Evolutionary conservation across 75 land plant genomes (phyloP), one percentile per base, ranked within the genome.

Genomic region (Pinus albicaulis): DNA sequence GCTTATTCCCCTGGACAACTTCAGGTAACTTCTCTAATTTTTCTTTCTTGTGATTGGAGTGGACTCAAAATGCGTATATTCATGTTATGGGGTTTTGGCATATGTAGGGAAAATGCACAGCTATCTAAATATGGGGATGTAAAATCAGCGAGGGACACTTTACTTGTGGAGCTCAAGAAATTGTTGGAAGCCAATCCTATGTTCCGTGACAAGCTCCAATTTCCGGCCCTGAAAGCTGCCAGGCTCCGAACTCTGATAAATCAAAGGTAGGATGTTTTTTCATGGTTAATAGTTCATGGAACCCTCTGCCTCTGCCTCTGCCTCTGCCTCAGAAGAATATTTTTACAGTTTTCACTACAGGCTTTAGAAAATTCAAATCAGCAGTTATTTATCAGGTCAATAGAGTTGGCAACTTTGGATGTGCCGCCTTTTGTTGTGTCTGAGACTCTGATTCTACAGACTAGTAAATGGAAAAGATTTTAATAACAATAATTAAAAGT

Each of bases 111-210:
- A 63, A 90, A 92, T 76, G 93, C 88, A 65, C 95, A 92, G 56
- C 76, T 92, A 20, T 84, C 93, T 2, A 90, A 86, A 79, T 92
- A 92, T 81, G 88, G 95, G 59, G 95, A 92, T 79, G 81, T 92
- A 22, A 92, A 88, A 75, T 86, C 91, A n/a, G 95, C 95, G 23
- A 84, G 95, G 79, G 80, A 82, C 23, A 84, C 86, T 26, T 86
- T 92, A 92, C 71, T 92, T 55, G 28, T 83, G 71, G 95, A 92
- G 77, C 85, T 92, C 26, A 88, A 88, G 78, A 92, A 90, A 81
- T 80, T 92, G 38, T 83, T 92, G 74, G 93, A 91, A 75, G 93
- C 92, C 66, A 91, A 92, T 90, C 92, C 95, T 10, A 79, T 87
- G 48, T 92, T 92, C 66, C 85, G 89, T 61, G 95, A 92, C 24